Conservation (phyloP, 495 filamentous ascomycete species). For the Platismatia glauca region DNA sequence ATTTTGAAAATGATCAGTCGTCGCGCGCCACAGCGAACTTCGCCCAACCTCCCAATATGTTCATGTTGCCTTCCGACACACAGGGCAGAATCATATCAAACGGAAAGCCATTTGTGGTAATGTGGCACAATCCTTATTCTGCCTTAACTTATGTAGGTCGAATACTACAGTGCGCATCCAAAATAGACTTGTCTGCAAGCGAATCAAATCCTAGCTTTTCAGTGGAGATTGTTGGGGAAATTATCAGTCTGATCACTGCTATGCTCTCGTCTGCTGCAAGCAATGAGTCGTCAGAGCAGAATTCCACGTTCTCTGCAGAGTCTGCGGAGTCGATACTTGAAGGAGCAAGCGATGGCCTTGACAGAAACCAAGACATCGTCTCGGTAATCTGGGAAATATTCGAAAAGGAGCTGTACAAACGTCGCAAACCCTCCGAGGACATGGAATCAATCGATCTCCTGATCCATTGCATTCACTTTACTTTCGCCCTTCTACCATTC, state of each 20-base stretch:
- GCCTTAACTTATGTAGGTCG: constrained; percentile 66
- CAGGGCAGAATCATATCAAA: constrained; percentile 62
- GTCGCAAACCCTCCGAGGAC: constrained; percentile 34
- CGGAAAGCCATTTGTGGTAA: constrained; percentile 53
- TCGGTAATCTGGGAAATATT: constrained; percentile 75
- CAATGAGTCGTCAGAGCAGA: constrained; percentile 22
- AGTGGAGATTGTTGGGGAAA: constrained; percentile 49
- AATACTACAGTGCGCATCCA: constrained; percentile 49
- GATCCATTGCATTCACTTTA: constrained; percentile 68
- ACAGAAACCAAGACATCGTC: constrained; percentile 66
- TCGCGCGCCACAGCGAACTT: neutral
- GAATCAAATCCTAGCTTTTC: constrained; percentile 27
- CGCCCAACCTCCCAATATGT: neutral
- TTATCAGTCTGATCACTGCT: constrained; percentile 53
- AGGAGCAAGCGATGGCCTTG: constrained; percentile 64
- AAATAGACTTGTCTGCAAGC: constrained; percentile 35
- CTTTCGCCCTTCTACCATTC: constrained; percentile 58
- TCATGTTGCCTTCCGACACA: constrained; percentile 47
- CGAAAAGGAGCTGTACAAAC: constrained; percentile 51
- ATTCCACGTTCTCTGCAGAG: constrained; percentile 19
- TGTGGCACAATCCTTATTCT: constrained; percentile 68
- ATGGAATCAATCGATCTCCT: constrained; percentile 53
- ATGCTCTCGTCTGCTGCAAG: constrained; percentile 39
- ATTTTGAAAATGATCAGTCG: neutral
- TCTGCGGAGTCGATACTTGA: constrained; percentile 51